These are phyloP conservation scores for Tetrapisispora iriomotensis DNA, from an alignment of 805 yeast genomes.

Conservation along the genomic window DNA sequence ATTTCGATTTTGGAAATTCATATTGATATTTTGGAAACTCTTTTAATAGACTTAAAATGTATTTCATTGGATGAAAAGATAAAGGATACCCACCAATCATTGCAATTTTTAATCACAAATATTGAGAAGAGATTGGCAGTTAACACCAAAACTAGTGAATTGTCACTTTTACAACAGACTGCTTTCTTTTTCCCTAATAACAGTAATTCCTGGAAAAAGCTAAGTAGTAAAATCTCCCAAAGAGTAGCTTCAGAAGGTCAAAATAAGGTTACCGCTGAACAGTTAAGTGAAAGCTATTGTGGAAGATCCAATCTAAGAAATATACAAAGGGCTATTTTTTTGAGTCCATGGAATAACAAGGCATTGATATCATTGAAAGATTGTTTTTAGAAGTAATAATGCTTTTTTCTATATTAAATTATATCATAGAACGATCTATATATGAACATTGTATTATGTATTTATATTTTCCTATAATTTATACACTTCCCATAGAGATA, in stretches of 20 bases:
- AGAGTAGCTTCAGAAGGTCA: constrained; percentile 45
- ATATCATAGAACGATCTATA: too few species aligned
- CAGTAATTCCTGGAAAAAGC: constrained; percentile 55
- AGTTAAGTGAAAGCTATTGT: constrained; percentile 43
- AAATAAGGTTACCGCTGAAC: constrained; percentile 38
- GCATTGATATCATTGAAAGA: constrained; percentile 25
- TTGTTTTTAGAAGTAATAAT: constrained; percentile 15
- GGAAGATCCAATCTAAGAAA: constrained; percentile 40
- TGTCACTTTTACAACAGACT: constrained; percentile 37
- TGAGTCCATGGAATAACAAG: constrained; percentile 43
- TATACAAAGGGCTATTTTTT: constrained; percentile 58
- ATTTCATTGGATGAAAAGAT: constrained; percentile 39
- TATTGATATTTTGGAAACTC: constrained; percentile 46
- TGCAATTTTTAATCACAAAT: constrained; percentile 50
- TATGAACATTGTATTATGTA: not conserved
- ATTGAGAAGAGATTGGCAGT: constrained; percentile 36
- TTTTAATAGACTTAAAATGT: constrained; percentile 53
- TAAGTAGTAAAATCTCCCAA: constrained; percentile 47
- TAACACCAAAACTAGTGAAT: constrained; percentile 7
- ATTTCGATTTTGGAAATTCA: constrained; percentile 57
- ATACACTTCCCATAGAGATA: constrained; percentile 48
- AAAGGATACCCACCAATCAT: constrained; percentile 42
- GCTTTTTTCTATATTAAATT: too few species aligned
- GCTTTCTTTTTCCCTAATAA: constrained; percentile 71
- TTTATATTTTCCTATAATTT: constrained; percentile 22